Evolutionary conservation across 768 basidiomycete genomes (phyloP).

Genomic region (Boletus pseudopeckii): DNA sequence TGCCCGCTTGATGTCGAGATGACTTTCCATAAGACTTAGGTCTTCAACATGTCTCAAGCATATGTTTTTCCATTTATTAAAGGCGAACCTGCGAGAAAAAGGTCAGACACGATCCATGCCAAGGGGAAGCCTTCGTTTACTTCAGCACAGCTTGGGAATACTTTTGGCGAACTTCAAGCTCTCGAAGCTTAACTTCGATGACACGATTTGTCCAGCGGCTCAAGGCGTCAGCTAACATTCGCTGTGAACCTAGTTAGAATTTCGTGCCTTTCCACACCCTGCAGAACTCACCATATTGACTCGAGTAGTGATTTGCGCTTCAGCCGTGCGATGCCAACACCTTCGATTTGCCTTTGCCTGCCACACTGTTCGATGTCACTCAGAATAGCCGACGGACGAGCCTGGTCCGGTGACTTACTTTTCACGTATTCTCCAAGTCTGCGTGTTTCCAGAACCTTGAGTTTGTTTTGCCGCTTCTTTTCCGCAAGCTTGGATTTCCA

Average conservation of each 20-base stretch:
- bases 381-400: conserved; percentile 2
- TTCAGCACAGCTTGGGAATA: conserved; percentile 36
- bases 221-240: conserved; percentile 46
- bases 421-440: conserved; percentile 29
- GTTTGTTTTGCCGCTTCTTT: conserved; percentile 41
- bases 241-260: conserved; percentile 36
- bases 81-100: conserved; percentile 44
- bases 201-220: conserved; percentile 68
- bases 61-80: conserved; percentile 65
- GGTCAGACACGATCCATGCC: conserved; percentile 16
- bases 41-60: conserved; percentile 66
- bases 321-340: conserved; percentile 42
- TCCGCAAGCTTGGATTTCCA: conserved; percentile 49
- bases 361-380: conserved; percentile 43
- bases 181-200: conserved; percentile 69
- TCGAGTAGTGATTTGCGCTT: conserved; percentile 38
- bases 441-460: conserved; percentile 41
- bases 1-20: conserved; percentile 75
- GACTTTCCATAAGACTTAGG: conserved; percentile 78
- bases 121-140: conserved; percentile 27
- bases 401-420: conserved; percentile 31
- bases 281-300: conserved; percentile 38
- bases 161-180: conserved; percentile 58
- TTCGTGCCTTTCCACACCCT: neutral
- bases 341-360: conserved; percentile 35